Conservation (phyloP, 2,329 filamentous ascomycete species). For the Pseudogymnoascus sp. region DNA sequence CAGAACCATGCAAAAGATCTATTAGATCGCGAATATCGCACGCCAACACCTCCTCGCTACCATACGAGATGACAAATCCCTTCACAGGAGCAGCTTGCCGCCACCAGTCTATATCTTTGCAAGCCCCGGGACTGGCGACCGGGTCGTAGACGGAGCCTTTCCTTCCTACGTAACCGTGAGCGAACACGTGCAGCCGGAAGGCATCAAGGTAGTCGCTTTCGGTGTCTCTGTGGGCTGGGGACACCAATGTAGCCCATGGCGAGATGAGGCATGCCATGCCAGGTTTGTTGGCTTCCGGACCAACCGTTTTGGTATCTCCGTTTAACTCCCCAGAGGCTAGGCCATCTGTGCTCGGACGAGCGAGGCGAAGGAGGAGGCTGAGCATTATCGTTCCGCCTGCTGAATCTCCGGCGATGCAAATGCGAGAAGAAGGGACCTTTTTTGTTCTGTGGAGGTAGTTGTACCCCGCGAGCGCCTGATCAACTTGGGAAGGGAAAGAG, state of each 20-base stretch:
- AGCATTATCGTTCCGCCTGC: constrained; percentile 70
- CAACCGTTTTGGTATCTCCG: constrained; percentile 15
- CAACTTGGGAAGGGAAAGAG: constrained; percentile 64
- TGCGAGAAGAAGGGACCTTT: constrained; percentile 46
- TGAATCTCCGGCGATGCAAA: constrained; percentile 72
- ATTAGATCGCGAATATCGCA: constrained; percentile 60
- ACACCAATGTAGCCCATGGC: constrained; percentile 72
- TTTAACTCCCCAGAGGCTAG: constrained; percentile 15
- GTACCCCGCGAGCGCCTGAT: constrained; percentile 64
- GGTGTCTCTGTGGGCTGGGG: constrained; percentile 59
- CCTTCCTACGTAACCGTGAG: constrained; percentile 57
- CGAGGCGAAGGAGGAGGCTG: constrained; percentile 63
- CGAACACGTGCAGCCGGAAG: constrained; percentile 60
- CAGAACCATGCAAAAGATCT: constrained; percentile 44
- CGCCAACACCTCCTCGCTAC: constrained; percentile 70
- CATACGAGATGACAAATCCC: constrained; percentile 66
- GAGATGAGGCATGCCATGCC: constrained; percentile 67
- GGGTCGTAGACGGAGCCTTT: constrained; percentile 45
- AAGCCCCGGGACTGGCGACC: constrained; percentile 63
- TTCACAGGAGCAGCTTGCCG: constrained; percentile 54
- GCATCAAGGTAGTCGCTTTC: constrained; percentile 68
- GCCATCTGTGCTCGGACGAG: constrained; percentile 17
- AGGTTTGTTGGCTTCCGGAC: constrained; percentile 30
- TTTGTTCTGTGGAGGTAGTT: constrained; percentile 57
- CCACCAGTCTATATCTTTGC: constrained; percentile 61